Base-by-base conservation (phyloP, 2,329 filamentous ascomycete genomes). In the Aspergillus phoenicis region DNA sequence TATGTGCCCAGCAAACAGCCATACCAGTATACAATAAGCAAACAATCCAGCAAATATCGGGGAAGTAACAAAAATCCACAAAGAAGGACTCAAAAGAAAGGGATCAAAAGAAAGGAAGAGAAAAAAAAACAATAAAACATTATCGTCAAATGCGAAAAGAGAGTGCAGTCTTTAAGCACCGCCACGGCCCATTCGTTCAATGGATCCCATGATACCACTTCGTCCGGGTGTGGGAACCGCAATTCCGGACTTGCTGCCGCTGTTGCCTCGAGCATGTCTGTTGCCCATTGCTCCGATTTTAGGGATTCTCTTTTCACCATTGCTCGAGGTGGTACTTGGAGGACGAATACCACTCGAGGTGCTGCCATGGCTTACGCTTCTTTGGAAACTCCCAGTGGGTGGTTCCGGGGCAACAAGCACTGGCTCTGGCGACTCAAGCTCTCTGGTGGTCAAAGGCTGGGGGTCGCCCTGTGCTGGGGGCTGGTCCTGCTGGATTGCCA, bases 171-270 rank as follows among this genome's bases (percentile, higher is more conserved):
- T 38, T 58, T 54, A 73, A 17, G 60, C 65, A 57, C 70, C 71
- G 41, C 73, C 73, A 28, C 83, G 88, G 8, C 91, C 91, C 92
- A 96, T 96, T 77, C 89, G 87, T 81, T 96, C 91, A 74, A 96
- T 95, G 17, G 90, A 92, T 68, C 84, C 90, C 88, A 96, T 89
- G 71, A 95, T 89, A 59, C 89, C 87, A 71, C 89, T 91, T 69
- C 91, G 84, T 13, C 79, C 78, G 8, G 76, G 74, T 1, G 72
- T 73, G 41, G 73, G 71, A 26, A 75, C 71, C 13, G 73, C 74
- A 62, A 77, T 77, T 2, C 73, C 73, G 15, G 74, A 75, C 52
- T 72, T 73, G 15, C 72, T 71, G 20, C 73, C 73, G 56, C 75
- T 78, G 51, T 74, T 77, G 8, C 75, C 72, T 22, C 76, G 70